Evolutionary conservation across 176 grass and related monocot genomes (phyloP), one percentile per base, ranked within the genome.

Genomic region (Melocanna baccifera): DNA sequence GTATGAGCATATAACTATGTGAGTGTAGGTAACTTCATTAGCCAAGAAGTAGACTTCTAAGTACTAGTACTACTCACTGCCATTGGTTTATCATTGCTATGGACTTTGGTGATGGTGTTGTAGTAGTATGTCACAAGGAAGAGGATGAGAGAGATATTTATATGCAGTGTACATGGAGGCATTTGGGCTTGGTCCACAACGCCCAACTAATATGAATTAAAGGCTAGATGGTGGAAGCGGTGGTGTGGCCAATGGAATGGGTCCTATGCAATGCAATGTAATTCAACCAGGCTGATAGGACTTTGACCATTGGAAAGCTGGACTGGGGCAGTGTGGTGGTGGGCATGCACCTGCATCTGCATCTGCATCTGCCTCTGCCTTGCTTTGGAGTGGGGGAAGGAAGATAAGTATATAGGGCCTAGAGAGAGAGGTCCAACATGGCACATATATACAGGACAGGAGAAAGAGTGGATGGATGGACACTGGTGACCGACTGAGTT

Each of bases 301-400:
- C 71, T 88, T 90, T 86, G 86, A 88, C 87, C 72, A 80, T 50
- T 67, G 69, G 51, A 81, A 83, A 78, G 81, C 29, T 69, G 32
- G 79, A 19, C 48, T 70, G 58, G 62, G 62, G 18, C 32, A 47
- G 63, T 10, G 13, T 89, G 62, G 83, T 71, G 83, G 87, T 77
- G 79, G 71, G 29, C 66, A 65, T 82, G 71, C 78, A 36, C 26
- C 45, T 84, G 71, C 62, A 57, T 20, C 62, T 73, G 88, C 73
- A 5, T 20, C 64, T 80, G n/a, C 80, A 1, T 81, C 48, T 71
- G 86, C 73, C 16, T 34, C 50, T 80, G 32, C 72, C 53, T 86
- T 50, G 85, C 79, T 56, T 75, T 45, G 70, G 57, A 18, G 29
- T 47, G 55, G 46, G 29, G 67, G 50, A 18, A 71, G 16, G 20